A percentile compares a stretch with the other conserved stretches of the same genome.
Conservation (phyloP, 352 stramenopile species). For the Phytophthora megakarya region DNA sequence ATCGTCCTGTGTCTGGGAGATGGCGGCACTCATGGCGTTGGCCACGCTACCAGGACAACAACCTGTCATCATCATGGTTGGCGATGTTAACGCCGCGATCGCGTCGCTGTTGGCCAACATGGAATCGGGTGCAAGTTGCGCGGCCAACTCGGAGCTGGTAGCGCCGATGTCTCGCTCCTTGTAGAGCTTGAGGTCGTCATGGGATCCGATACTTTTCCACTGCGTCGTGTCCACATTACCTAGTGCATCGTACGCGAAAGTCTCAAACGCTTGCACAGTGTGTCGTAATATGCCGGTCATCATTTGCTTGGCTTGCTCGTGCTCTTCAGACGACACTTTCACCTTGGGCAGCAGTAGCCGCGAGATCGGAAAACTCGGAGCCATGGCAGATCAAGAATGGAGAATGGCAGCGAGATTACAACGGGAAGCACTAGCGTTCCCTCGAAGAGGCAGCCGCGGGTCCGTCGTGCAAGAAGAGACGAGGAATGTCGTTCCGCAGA, state of each 20-base stretch:
- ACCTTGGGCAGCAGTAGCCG: slow-evolving; percentile 51
- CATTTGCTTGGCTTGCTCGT: slow-evolving; percentile 42
- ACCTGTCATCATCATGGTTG: slow-evolving; percentile 51
- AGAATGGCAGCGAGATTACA: not conserved
- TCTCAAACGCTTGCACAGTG: slow-evolving; percentile 56
- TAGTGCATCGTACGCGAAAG: slow-evolving; percentile 37
- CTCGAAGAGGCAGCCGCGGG: slow-evolving; percentile 26
- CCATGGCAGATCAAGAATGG: slow-evolving; percentile 26
- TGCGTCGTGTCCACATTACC: slow-evolving; percentile 42
- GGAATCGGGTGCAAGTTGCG: slow-evolving; percentile 33
- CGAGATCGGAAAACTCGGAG: slow-evolving; percentile 54
- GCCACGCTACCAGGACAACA: slow-evolving; percentile 48
- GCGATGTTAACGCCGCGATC: slow-evolving; percentile 27
- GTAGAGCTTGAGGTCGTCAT: slow-evolving; percentile 57
- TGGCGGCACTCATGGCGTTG: slow-evolving; percentile 48
- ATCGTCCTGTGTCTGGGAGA: slow-evolving; percentile 52
- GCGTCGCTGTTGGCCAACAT: slow-evolving; percentile 43
- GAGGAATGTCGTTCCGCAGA: slow-evolving; percentile 1
- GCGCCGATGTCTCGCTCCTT: slow-evolving; percentile 41
- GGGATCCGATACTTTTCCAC: slow-evolving; percentile 51
- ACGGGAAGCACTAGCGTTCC: slow-evolving; percentile 8
- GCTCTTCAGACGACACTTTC: slow-evolving; percentile 43
- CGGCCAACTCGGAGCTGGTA: slow-evolving; percentile 34
- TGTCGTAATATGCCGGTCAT: slow-evolving; percentile 48
- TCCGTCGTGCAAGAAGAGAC: slow-evolving; percentile 11